Conservation (phyloP, 2,329 filamentous ascomycete genomes). For the Aureobasidium sp. region DNA sequence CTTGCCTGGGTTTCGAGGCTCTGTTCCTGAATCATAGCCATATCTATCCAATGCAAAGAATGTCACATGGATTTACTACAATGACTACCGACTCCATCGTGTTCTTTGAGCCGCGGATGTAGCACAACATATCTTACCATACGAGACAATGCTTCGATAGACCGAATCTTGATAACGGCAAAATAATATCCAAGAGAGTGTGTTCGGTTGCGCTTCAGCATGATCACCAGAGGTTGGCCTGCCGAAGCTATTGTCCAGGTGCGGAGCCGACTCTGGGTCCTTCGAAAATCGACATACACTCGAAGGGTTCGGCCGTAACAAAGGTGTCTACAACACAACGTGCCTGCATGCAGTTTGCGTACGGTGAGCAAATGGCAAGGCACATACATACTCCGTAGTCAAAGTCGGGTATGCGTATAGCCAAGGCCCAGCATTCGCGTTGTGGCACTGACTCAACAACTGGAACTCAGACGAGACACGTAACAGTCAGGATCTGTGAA, state of each 20-base stretch:
- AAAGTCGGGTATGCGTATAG: background rate
- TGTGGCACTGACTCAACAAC: background rate
- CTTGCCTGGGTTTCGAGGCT: background rate
- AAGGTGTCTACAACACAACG: background rate
- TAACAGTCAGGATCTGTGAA: background rate
- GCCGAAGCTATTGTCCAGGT: background rate
- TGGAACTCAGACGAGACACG: background rate
- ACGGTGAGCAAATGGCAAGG: background rate
- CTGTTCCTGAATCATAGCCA: background rate
- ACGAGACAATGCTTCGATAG: background rate
- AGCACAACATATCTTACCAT: background rate
- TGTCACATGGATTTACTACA: background rate
- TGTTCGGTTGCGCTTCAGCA: background rate
- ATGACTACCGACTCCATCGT: background rate
- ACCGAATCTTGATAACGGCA: background rate
- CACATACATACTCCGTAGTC: background rate
- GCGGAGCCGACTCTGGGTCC: background rate
- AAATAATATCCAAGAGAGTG: background rate
- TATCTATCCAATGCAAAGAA: background rate
- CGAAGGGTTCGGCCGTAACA: background rate
- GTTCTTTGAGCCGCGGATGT: background rate
- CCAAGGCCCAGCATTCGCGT: background rate
- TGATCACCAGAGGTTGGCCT: background rate
- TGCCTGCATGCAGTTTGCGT: background rate
- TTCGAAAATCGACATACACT: background rate